Conservation (phyloP, 2,329 filamentous ascomycete genomes). For the Piedraia hortae region DNA sequence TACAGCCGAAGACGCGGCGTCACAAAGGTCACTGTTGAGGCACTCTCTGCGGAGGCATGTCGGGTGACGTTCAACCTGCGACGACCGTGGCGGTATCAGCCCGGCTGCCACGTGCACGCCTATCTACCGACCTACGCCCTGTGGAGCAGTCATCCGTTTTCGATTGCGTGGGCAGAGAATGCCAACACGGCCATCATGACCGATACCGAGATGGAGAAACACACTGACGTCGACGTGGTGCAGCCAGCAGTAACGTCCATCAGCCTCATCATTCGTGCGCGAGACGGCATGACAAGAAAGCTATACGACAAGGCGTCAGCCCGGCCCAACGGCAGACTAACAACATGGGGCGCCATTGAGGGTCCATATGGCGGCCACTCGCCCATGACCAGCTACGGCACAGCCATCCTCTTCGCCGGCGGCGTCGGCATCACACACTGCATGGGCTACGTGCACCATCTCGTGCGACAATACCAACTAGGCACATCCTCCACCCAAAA, state of each 20-base stretch:
- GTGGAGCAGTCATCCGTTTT: constrained; percentile 22
- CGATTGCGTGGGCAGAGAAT: constrained; percentile 20
- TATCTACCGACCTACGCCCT: constrained; percentile 25
- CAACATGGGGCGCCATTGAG: constrained; percentile 40
- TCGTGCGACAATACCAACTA: constrained; percentile 39
- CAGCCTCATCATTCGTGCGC: constrained; percentile 44
- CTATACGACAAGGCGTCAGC: constrained; percentile 40
- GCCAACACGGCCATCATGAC: constrained; percentile 5
- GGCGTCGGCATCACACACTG: constrained; percentile 62
- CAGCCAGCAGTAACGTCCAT: constrained; percentile 20
- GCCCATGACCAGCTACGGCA: constrained; percentile 46
- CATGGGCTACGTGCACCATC: constrained; percentile 44
- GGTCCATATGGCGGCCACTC: constrained; percentile 52
- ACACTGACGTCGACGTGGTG: constrained; percentile 4
- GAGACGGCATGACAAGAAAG: constrained; percentile 44
- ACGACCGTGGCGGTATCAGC: constrained; percentile 23
- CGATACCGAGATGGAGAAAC: constrained; percentile 11
- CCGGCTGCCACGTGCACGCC: constrained; percentile 32
- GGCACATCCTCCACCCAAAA: constrained; percentile 44
- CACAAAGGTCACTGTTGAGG: constrained; percentile 28
- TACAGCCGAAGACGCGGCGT: constrained; percentile 20
- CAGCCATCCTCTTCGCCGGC: constrained; percentile 51
- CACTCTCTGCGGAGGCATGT: constrained; percentile 30
- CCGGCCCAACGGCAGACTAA: constrained; percentile 31
- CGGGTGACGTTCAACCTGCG: constrained; percentile 32